A percentile compares a stretch with the other conserved stretches of the same genome.
phyloP scores from a whole-genome alignment of 768 basidiomycete species.

The Suillus clintonianus region DNA sequence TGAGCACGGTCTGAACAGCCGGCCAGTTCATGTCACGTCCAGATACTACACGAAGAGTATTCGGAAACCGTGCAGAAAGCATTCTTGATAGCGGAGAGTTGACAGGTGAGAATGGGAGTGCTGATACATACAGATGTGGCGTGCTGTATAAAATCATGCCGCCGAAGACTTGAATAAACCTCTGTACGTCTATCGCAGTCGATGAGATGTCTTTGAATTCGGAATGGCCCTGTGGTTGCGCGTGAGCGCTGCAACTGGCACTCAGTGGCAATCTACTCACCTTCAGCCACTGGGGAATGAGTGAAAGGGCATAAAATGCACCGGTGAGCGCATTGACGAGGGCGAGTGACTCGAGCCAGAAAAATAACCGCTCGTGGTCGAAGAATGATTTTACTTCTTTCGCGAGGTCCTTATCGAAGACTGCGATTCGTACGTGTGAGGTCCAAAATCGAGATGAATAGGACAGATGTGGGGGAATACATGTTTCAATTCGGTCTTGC shows the following conservation, averaged over 20 bases:
- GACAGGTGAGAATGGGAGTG: too few species aligned
- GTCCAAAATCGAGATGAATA: constrained; percentile 15
- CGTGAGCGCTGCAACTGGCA: not conserved
- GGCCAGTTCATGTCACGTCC: too few species aligned
- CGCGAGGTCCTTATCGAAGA: not conserved
- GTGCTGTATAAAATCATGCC: too few species aligned
- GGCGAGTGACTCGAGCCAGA: constrained; percentile 2
- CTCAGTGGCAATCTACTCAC: too few species aligned
- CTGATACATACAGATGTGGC: too few species aligned
- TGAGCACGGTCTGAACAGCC: constrained; percentile 5
- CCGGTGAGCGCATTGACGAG: not conserved
- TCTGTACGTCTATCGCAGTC: too few species aligned
- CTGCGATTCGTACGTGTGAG: constrained; percentile 3
- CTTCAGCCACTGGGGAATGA: not conserved
- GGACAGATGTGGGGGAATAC: not conserved
- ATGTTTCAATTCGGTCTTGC: too few species aligned
- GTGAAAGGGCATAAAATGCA: not conserved
- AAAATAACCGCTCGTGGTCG: constrained; percentile 6
- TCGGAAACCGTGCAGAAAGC: too few species aligned
- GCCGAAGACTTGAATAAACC: too few species aligned
- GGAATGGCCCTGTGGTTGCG: not conserved
- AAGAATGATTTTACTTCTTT: constrained; percentile 3
- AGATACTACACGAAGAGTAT: too few species aligned
- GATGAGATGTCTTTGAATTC: not conserved
- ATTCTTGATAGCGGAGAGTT: too few species aligned